Evolutionary conservation across 805 yeast genomes (phyloP).

Genomic region (Candida lessepsii): DNA sequence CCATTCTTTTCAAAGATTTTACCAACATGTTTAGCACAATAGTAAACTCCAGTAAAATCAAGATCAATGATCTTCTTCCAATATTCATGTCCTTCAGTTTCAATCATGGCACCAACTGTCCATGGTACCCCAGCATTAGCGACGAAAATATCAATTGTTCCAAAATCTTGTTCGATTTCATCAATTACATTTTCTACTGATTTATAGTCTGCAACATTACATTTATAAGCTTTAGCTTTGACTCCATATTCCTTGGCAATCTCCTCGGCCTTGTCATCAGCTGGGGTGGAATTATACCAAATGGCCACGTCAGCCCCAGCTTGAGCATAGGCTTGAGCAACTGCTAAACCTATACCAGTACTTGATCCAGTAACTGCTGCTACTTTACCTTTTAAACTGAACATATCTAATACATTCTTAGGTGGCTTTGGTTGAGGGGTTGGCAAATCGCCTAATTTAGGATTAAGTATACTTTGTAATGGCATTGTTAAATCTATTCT

Average conservation of each 20-base stretch:
- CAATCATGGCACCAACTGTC: constrained; percentile 57
- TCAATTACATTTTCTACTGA: constrained; percentile 49
- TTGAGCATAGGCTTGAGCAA: constrained; percentile 80
- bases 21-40: constrained; percentile 44
- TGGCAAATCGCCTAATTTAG: constrained; percentile 46
- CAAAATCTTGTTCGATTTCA: constrained; percentile 65
- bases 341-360: constrained; percentile 77
- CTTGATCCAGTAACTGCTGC: constrained; percentile 87
- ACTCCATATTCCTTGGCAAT: constrained; percentile 59
- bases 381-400: constrained; percentile 77
- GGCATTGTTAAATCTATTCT: background rate
- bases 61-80: constrained; percentile 39
- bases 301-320: constrained; percentile 78
- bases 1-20: constrained; percentile 38
- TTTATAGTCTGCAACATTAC: constrained; percentile 50
- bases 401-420: constrained; percentile 59
- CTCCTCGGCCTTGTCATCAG: constrained; percentile 59
- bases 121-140: constrained; percentile 91
- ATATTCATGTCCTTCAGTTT: constrained; percentile 32
- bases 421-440: constrained; percentile 51
- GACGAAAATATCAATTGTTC: constrained; percentile 76
- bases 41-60: constrained; percentile 43
- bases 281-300: constrained; percentile 50
- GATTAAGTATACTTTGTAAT: constrained; percentile 20
- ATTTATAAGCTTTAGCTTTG: constrained; percentile 62